Evolutionary conservation across 352 stramenopile genomes (phyloP).

Genomic region (Phytophthora pinifolia): DNA sequence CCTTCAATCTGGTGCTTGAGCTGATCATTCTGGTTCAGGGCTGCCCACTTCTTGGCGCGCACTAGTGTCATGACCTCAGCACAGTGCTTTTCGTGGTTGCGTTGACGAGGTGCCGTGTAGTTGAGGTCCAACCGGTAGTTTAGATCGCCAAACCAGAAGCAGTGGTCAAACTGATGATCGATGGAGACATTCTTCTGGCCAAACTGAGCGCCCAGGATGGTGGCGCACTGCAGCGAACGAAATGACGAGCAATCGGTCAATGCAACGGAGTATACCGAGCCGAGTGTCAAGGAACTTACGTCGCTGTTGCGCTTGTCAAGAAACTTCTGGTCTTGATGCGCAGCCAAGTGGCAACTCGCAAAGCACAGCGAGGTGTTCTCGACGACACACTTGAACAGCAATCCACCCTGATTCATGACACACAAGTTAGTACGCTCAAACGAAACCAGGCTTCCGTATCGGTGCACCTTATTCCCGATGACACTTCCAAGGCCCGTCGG

Average conservation of each 20-base stretch:
- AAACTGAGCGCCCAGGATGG: slow-evolving; percentile 71
- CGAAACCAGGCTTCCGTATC: slow-evolving; percentile 17
- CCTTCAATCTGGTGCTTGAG: slow-evolving; percentile 63
- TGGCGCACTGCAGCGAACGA: slow-evolving; percentile 47
- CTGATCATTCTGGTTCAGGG: slow-evolving; percentile 78
- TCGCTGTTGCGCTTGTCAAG: slow-evolving; percentile 85
- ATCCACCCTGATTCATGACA: slow-evolving; percentile 47
- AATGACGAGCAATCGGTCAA: neutral
- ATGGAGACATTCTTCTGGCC: slow-evolving; percentile 67
- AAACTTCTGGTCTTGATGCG: slow-evolving; percentile 86
- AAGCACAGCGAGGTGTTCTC: slow-evolving; percentile 84
- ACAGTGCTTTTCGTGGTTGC: slow-evolving; percentile 69
- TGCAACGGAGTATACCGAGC: neutral
- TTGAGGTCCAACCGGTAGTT: slow-evolving; percentile 86
- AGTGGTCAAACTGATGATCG: slow-evolving; percentile 85
- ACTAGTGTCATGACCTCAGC: slow-evolving; percentile 61
- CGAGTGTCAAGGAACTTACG: slow-evolving; percentile 30
- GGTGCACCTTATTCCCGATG: slow-evolving; percentile 69
- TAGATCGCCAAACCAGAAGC: slow-evolving; percentile 86
- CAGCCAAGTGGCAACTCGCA: slow-evolving; percentile 83
- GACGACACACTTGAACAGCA: slow-evolving; percentile 79
- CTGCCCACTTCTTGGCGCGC: slow-evolving; percentile 57
- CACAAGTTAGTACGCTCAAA: neutral
- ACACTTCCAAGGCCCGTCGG: slow-evolving; percentile 78
- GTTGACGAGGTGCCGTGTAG: slow-evolving; percentile 45